Conservation (phyloP, 352 stramenopile genomes). For the Globisporangium heterothallicum region DNA sequence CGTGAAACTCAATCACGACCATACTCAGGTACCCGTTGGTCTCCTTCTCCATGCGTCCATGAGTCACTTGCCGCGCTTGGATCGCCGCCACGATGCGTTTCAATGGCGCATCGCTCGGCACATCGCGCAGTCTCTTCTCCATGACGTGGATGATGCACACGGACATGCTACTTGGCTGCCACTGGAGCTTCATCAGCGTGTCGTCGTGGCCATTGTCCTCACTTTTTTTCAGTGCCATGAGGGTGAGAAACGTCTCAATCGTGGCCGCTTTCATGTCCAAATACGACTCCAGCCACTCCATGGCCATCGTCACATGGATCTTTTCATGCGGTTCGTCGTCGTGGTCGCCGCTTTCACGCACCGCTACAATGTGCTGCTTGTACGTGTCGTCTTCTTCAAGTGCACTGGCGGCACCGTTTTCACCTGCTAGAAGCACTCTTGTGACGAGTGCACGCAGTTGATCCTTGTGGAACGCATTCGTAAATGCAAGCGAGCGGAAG, state of each 20-base stretch:
- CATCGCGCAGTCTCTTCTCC: slow-evolving; percentile 39
- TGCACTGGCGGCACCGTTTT: not conserved
- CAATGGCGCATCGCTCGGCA: slow-evolving; percentile 25
- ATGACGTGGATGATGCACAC: slow-evolving; percentile 48
- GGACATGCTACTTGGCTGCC: slow-evolving; percentile 47
- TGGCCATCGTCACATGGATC: slow-evolving; percentile 34
- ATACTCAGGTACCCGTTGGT: slow-evolving; percentile 64
- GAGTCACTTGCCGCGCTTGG: slow-evolving; percentile 6
- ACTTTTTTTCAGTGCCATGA: slow-evolving; percentile 35
- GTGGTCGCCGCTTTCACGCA: not conserved
- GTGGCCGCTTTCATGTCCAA: slow-evolving; percentile 71
- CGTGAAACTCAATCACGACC: slow-evolving; percentile 46
- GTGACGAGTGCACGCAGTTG: slow-evolving; percentile 46
- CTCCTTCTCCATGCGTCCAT: slow-evolving; percentile 22
- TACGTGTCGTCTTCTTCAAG: not conserved
- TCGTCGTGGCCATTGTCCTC: slow-evolving; percentile 4
- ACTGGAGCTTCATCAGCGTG: slow-evolving; percentile 16
- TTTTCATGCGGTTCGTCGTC: not conserved
- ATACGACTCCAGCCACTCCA: slow-evolving; percentile 52
- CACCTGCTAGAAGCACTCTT: slow-evolving; percentile 26
- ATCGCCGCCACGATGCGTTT: slow-evolving; percentile 32
- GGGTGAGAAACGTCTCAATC: slow-evolving; percentile 75
- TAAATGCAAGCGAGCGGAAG: slow-evolving; percentile 70
- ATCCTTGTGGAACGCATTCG: slow-evolving; percentile 49
- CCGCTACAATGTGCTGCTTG: slow-evolving; percentile 21